Percentiles rank a stretch among this genome's conserved stretches.
Evolutionary conservation across 2,329 filamentous ascomycete species (phyloP).

Genomic region (Exophiala sp.): DNA sequence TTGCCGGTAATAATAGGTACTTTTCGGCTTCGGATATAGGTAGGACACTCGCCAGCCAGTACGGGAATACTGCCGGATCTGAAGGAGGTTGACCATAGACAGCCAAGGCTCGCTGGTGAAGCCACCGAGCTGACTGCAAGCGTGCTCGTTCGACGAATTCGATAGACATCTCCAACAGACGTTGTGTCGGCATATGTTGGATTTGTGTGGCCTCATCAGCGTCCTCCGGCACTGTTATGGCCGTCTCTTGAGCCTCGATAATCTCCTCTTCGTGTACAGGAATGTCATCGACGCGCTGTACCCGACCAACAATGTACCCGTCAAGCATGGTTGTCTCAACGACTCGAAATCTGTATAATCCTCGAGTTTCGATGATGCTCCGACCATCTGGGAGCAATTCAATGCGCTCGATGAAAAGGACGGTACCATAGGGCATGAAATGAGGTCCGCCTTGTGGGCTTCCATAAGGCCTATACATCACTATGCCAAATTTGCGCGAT

Average conservation of each 20-base stretch:
- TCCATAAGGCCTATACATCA: conserved; percentile 62
- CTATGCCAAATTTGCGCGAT: conserved; percentile 78
- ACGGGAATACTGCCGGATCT: conserved; percentile 75
- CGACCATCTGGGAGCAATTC: conserved; percentile 75
- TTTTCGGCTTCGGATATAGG: conserved; percentile 76
- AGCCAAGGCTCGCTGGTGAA: conserved; percentile 66
- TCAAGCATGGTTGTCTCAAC: conserved; percentile 63
- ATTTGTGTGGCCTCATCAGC: conserved; percentile 37
- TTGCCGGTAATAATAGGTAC: conserved; percentile 69
- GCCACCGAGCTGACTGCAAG: conserved; percentile 67
- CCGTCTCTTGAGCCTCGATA: conserved; percentile 67
- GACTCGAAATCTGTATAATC: conserved; percentile 73
- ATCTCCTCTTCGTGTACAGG: conserved; percentile 74
- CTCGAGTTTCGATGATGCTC: conserved; percentile 74
- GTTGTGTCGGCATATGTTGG: conserved; percentile 63
- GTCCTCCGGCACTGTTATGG: conserved; percentile 34
- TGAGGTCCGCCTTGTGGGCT: conserved; percentile 51
- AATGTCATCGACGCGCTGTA: conserved; percentile 78
- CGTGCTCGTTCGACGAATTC: conserved; percentile 69
- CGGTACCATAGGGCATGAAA: conserved; percentile 73
- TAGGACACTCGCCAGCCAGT: conserved; percentile 83
- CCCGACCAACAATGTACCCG: conserved; percentile 72
- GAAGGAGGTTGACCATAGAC: conserved; percentile 74
- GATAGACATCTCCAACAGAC: conserved; percentile 62
- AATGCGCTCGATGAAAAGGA: conserved; percentile 70